phyloP scores from a whole-genome alignment of 2,329 filamentous ascomycete genomes.

The Stenocarpella maydis region DNA sequence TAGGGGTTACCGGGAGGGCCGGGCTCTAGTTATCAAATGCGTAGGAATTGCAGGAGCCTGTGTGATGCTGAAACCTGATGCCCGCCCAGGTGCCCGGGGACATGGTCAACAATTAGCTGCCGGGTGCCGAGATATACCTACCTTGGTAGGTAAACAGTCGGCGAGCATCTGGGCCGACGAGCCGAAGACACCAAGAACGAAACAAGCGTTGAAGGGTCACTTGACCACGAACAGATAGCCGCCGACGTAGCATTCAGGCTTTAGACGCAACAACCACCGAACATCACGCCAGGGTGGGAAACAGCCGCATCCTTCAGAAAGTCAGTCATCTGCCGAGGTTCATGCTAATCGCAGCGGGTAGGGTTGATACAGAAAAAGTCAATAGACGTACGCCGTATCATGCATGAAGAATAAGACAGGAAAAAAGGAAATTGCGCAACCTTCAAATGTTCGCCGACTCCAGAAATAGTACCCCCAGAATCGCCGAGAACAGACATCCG shows the following conservation, averaged over 20 bases:
- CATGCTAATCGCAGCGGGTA: constrained; percentile 21
- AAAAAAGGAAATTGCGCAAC: background rate
- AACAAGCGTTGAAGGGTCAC: background rate
- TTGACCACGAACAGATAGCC: background rate
- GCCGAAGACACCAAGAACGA: background rate
- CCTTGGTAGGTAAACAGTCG: background rate
- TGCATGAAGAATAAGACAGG: background rate
- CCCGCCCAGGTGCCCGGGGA: no score
- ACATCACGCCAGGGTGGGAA: background rate
- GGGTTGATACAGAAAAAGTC: background rate
- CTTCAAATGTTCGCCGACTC: background rate
- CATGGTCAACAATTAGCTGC: background rate
- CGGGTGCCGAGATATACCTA: no score
- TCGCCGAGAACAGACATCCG: background rate
- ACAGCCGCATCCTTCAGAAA: background rate
- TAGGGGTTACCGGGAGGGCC: background rate
- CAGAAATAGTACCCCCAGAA: background rate
- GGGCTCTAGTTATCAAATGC: background rate
- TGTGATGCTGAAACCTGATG: background rate
- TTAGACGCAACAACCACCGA: background rate
- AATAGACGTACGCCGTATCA: background rate
- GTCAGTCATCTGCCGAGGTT: background rate
- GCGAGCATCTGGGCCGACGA: background rate
- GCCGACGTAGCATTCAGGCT: background rate
- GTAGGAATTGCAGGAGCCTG: background rate